Conservation (phyloP, 352 stramenopile genomes). For the Aphanomyces cochlioides region DNA sequence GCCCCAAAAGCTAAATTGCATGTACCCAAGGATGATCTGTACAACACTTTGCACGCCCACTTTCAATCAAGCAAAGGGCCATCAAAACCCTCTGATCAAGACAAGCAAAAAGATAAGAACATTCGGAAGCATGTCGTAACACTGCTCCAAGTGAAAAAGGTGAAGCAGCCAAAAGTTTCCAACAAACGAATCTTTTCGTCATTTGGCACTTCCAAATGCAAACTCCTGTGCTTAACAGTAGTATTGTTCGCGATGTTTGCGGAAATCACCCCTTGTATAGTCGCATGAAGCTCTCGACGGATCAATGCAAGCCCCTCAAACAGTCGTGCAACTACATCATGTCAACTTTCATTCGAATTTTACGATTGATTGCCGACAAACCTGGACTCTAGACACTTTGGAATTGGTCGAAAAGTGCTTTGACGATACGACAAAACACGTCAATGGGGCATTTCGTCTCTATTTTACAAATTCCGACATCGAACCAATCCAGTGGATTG, state of each 20-base stretch:
- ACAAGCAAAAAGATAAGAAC: constrained; percentile 14
- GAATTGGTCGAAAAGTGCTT: constrained; percentile 43
- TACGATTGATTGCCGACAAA: constrained; percentile 20
- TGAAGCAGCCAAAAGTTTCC: constrained; percentile 3
- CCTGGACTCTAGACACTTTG: constrained; percentile 20
- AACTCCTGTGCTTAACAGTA: constrained; percentile 19
- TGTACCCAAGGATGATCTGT: constrained; percentile 3
- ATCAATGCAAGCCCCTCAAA: not conserved
- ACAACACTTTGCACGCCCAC: constrained; percentile 18
- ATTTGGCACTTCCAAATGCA: constrained; percentile 15
- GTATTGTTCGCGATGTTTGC: not conserved
- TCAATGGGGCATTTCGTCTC: not conserved
- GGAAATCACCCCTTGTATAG: not conserved
- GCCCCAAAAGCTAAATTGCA: not conserved
- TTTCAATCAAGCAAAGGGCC: constrained; percentile 7
- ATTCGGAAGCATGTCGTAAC: constrained; percentile 18
- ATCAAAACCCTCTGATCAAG: not conserved
- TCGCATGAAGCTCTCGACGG: constrained; percentile 7
- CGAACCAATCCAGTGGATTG: constrained; percentile 15
- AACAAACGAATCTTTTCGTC: constrained; percentile 14
- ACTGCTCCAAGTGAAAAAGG: constrained; percentile 20
- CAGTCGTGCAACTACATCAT: constrained; percentile 8
- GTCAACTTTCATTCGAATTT: constrained; percentile 23
- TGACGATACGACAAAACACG: constrained; percentile 44
- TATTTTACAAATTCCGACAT: constrained; percentile 2